Evolutionary conservation across 306 rosid species (phyloP), one percentile per base, ranked within the genome.

Genomic region (Boehmeria nivea): DNA sequence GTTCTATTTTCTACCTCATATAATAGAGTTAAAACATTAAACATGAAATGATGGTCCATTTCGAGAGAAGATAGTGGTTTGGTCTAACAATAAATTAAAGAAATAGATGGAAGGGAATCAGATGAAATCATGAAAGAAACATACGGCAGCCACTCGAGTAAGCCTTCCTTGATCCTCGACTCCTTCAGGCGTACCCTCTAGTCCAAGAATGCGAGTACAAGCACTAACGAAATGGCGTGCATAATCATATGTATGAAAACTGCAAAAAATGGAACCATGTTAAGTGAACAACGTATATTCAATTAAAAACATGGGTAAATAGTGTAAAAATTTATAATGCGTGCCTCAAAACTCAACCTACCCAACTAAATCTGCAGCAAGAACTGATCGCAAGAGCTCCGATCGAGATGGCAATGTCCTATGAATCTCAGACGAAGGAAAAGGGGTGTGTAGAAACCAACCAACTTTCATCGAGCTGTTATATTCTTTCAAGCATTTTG

Each of bases 321-420:
- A n/a, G n/a, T 10, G 5, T 31, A 31, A 6, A 31, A 31, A 4
- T 31, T 31, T 31, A 4, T 1, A 31, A 1, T 4, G 36, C 36
- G 9, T 31, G 17, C 54, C 65, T 13, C 48, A 54, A 26, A 39
- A 25, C 37, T 38, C 28, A 47, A 59, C 81, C 63, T 73, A 88
- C 96, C 96, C 96, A 31, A 88, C 96, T 51, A 88, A 71, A 76
- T 88, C 96, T 61, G 96, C 96, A 19, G 90, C 94, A 51, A 88
- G 96, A 69, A 88, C 96, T 13, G 96, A 72, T 51, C 61, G 94
- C 80, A 88, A 74, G 18, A 88, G 86, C 64, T 88, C 96, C 40
- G 86, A 82, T 14, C 96, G 86, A 55, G 96, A 88, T 24, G 96
- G 96, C 69, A 88, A 65, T 43, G 96, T 88, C 78, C 88, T 79